Conservation (phyloP, 225 moss, liverwort and hornwort genomes). For the Neckera pumila region DNA sequence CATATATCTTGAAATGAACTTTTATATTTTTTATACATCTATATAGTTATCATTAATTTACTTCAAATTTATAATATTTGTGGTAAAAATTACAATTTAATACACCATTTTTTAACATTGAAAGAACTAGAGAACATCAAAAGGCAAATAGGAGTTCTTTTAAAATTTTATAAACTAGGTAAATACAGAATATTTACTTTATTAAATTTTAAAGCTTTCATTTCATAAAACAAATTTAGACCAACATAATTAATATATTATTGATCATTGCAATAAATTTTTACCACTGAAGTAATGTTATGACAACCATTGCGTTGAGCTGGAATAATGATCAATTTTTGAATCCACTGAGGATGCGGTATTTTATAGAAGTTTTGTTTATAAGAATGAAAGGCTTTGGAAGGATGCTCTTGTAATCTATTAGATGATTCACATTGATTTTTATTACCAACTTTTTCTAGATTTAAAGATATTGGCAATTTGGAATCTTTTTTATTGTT, state of each 20-base stretch:
- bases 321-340: conserved; percentile 18
- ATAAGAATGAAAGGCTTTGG: background rate
- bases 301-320: background rate
- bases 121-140: background rate
- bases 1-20: fast-evolving
- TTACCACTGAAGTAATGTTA: conserved; percentile 4
- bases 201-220: background rate
- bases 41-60: background rate
- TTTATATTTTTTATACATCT: background rate
- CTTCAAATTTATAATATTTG: background rate
- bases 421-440: background rate
- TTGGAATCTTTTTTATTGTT: background rate
- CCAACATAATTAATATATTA: background rate
- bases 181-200: background rate
- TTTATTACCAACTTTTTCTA: background rate
- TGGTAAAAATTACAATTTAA: background rate
- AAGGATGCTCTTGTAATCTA: background rate
- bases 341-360: conserved; percentile 2
- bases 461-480: background rate
- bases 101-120: background rate
- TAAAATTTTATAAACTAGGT: background rate
- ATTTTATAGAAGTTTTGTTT: background rate
- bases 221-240: too few relatives aligned
- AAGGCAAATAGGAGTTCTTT: background rate
- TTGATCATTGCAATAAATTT: background rate